A percentile compares a stretch with the other conserved stretches of the same genome.
Evolutionary conservation across 2,329 filamentous ascomycete species (phyloP).

Genomic region (Alternaria hordeiaustralica): DNA sequence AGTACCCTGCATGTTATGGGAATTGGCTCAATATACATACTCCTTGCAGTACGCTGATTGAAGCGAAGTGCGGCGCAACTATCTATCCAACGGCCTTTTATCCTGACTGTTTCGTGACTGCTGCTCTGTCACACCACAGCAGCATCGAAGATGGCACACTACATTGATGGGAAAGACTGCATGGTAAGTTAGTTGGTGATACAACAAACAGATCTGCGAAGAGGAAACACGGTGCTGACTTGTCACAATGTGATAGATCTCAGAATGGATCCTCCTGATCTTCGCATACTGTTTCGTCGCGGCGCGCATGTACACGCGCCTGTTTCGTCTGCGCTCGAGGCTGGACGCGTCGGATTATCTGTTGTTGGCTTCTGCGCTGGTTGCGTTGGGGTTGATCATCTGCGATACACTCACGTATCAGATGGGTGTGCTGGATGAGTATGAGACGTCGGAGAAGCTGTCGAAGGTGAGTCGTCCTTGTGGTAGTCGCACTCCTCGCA

Average conservation of each 20-base stretch:
- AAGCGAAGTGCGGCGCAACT: slow-evolving; percentile 8
- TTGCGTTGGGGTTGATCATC: slow-evolving; percentile 19
- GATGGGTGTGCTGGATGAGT: slow-evolving; percentile 24
- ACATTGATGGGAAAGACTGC: slow-evolving; percentile 25
- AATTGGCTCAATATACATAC: slow-evolving; percentile 9
- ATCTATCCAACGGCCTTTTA: slow-evolving; percentile 1
- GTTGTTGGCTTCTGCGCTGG: slow-evolving; percentile 19
- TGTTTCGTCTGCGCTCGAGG: slow-evolving; percentile 22
- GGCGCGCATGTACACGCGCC: slow-evolving; percentile 21
- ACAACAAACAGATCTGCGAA: background rate
- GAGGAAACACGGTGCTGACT: background rate
- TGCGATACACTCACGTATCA: slow-evolving; percentile 19
- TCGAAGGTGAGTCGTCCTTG: slow-evolving; percentile 18
- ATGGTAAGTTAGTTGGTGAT: slow-evolving; percentile 16
- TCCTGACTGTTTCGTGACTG: background rate
- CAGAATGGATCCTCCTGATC: slow-evolving; percentile 27
- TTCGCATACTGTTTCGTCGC: slow-evolving; percentile 27
- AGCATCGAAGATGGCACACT: slow-evolving; percentile 15
- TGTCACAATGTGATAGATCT: slow-evolving; percentile 14
- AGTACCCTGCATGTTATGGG: background rate
- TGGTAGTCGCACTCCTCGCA: too few relatives aligned
- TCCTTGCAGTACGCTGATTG: background rate
- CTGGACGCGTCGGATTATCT: slow-evolving; percentile 26
- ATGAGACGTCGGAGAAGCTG: slow-evolving; percentile 22
- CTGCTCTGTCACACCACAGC: background rate